Evolutionary conservation across 495 filamentous ascomycete species (phyloP), one percentile per base, ranked within the genome.

Genomic region (Haplographium delicatum): DNA sequence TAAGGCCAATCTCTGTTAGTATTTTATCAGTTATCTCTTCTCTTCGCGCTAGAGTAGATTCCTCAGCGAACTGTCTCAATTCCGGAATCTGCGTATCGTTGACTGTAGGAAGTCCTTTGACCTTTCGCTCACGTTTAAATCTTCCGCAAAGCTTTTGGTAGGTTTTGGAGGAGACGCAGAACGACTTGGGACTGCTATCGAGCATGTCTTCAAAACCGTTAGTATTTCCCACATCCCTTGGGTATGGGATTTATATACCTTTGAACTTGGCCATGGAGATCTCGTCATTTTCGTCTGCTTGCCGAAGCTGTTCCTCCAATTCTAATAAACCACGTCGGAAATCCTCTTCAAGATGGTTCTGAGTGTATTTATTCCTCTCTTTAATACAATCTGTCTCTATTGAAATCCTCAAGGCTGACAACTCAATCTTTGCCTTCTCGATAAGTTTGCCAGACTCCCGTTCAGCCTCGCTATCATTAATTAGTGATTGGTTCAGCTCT

Each of bases 141-240:
- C 78, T 72, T 9, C 79, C 79, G 38, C 64, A 65, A n/a, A 85
- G 60, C 38, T 80, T 78, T 57, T 83, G 79, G 55, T 80, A 85
- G 0, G 71, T 79, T 34, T 67, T 65, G 35, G 71, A 74, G 13
- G 73, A 78, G n/a, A 83, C 76, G 46, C 81, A 84, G 52, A 85
- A 86, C 1, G 84, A 77, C 11, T 16, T 24, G 11, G 37, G 11
- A 22, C 13, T 22, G 23, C 42, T 77, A 71, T 55, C 81, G 78
- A 73, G 26, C 18, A 65, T 69, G 58, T 85, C 81, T 71, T 70
- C 95, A 89, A 25, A 63, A 64, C 23, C 19, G 23, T 15, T 22
- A 41, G 7, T 11, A 19, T 22, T 2, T 35, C 11, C 13, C 5
- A 35, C 38, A 31, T 31, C 7, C 28, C 28, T 31, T 31, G 28